Evolutionary conservation across 2,329 filamentous ascomycete genomes (phyloP).

Genomic region (Aspergillus sp.): DNA sequence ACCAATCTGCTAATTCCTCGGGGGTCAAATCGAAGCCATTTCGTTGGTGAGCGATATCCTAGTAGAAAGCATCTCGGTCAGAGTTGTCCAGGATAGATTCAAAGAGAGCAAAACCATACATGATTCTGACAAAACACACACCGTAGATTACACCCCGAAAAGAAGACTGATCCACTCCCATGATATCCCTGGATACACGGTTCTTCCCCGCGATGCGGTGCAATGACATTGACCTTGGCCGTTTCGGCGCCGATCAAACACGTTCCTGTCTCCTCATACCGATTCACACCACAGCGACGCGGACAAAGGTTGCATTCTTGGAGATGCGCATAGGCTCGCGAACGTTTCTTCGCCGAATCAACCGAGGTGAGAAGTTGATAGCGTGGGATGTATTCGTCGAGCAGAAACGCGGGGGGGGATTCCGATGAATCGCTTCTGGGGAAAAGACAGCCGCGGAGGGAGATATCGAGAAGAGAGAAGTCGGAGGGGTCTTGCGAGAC

Average conservation of each 20-base stretch:
- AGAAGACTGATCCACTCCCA: constrained; percentile 76
- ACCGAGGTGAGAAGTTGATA: constrained; percentile 64
- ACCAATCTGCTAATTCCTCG: constrained; percentile 77
- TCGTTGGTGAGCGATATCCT: constrained; percentile 74
- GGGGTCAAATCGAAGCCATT: constrained; percentile 76
- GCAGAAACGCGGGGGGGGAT: constrained; percentile 62
- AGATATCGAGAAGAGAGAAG: too few relatives aligned
- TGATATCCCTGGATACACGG: constrained; percentile 79
- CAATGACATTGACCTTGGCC: constrained; percentile 77
- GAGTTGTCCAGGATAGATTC: not conserved
- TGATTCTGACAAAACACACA: constrained; percentile 77
- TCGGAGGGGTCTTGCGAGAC: too few relatives aligned
- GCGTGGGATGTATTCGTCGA: constrained; percentile 69
- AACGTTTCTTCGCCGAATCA: constrained; percentile 69
- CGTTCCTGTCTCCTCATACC: constrained; percentile 72
- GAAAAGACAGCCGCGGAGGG: too few relatives aligned
- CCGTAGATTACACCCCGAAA: constrained; percentile 69
- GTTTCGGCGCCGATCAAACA: constrained; percentile 70
- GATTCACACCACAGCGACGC: constrained; percentile 70
- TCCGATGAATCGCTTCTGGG: constrained; percentile 35
- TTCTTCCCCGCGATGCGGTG: constrained; percentile 81
- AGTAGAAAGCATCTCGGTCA: not conserved
- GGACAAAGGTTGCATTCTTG: constrained; percentile 78
- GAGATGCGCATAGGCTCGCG: constrained; percentile 68
- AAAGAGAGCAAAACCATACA: constrained; percentile 15